These are phyloP conservation scores for Ophiostoma sp. DNA, from an alignment of 2,329 filamentous ascomycete genomes.

Conservation along the genomic window DNA sequence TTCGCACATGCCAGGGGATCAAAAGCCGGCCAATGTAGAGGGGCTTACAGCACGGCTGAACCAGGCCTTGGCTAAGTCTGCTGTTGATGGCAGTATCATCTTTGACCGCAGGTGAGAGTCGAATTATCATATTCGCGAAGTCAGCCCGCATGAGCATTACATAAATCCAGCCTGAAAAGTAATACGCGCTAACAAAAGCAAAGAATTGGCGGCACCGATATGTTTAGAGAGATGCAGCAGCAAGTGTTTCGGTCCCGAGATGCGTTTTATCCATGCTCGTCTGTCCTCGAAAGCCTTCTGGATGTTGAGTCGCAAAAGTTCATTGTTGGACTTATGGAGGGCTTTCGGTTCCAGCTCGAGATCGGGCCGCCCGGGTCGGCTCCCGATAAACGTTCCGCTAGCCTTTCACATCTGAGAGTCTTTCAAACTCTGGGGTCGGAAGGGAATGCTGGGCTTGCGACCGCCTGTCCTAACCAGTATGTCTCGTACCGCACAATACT, in stretches of 20 bases:
- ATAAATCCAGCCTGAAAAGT: background rate
- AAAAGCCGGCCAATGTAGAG: background rate
- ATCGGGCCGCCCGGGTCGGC: slow-evolving; percentile 20
- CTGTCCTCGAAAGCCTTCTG: slow-evolving; percentile 5
- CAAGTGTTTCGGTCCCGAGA: background rate
- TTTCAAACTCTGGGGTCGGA: slow-evolving; percentile 23
- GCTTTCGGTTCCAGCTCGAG: slow-evolving; percentile 31
- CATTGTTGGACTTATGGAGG: slow-evolving; percentile 29
- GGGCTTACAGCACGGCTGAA: background rate
- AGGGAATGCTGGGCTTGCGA: slow-evolving; percentile 32
- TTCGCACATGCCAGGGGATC: background rate
- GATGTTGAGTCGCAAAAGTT: slow-evolving; percentile 26
- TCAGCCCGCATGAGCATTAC: background rate
- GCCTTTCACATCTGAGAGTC: slow-evolving; percentile 22
- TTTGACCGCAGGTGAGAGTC: slow-evolving; percentile 24
- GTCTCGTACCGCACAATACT: slow-evolving; percentile 20
- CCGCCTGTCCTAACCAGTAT: slow-evolving; percentile 39
- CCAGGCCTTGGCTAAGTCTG: background rate
- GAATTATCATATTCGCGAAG: background rate
- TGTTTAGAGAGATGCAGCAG: slow-evolving; percentile 18
- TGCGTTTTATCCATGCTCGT: slow-evolving; percentile 25
- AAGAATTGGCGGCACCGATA: slow-evolving; percentile 25
- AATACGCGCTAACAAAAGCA: background rate
- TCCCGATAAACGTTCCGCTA: background rate
- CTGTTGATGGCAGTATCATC: background rate